These are phyloP conservation scores for Lasiosphaeria miniovina DNA, from an alignment of 495 filamentous ascomycete species.

Conservation along the genomic window DNA sequence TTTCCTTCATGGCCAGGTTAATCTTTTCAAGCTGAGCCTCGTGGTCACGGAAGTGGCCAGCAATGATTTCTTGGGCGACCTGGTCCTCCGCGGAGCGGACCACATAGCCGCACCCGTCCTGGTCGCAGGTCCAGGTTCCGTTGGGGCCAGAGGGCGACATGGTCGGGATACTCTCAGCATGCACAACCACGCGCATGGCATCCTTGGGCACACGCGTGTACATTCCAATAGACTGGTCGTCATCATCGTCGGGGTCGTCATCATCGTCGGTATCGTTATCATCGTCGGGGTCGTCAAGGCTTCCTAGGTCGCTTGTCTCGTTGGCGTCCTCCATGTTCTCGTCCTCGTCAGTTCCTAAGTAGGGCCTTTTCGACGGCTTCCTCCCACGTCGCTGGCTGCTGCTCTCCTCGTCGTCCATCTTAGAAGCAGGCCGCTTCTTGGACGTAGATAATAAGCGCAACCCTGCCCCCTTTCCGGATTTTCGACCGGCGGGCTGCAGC, in stretches of 20 bases:
- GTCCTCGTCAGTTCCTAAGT: not conserved
- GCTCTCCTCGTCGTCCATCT: slow-evolving; percentile 31
- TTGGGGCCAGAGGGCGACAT: slow-evolving; percentile 51
- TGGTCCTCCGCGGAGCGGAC: slow-evolving; percentile 58
- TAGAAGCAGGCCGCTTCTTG: slow-evolving; percentile 38
- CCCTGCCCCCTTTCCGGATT: slow-evolving; percentile 32
- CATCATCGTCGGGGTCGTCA: slow-evolving; percentile 27
- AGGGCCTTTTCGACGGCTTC: slow-evolving; percentile 26
- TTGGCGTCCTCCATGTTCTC: not conserved
- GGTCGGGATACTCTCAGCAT: slow-evolving; percentile 44
- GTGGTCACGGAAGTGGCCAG: slow-evolving; percentile 63
- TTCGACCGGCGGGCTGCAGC: slow-evolving; percentile 20
- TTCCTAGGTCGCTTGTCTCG: slow-evolving; percentile 2
- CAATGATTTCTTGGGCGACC: slow-evolving; percentile 57
- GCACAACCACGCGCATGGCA: slow-evolving; percentile 36
- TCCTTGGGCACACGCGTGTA: slow-evolving; percentile 17
- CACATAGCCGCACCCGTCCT: slow-evolving; percentile 63
- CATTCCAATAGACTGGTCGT: not conserved
- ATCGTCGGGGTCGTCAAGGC: slow-evolving; percentile 32
- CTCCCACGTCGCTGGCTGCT: slow-evolving; percentile 14
- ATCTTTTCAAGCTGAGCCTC: slow-evolving; percentile 59
- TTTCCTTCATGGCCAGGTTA: slow-evolving; percentile 50
- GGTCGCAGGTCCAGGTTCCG: slow-evolving; percentile 67
- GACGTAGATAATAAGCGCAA: slow-evolving; percentile 27
- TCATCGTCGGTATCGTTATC: slow-evolving; percentile 34